Percentiles rank a stretch among this genome's conserved stretches.
These are phyloP conservation scores for Hyaloscypha variabilis DNA, from an alignment of 495 filamentous ascomycete species.

Conservation along the genomic window DNA sequence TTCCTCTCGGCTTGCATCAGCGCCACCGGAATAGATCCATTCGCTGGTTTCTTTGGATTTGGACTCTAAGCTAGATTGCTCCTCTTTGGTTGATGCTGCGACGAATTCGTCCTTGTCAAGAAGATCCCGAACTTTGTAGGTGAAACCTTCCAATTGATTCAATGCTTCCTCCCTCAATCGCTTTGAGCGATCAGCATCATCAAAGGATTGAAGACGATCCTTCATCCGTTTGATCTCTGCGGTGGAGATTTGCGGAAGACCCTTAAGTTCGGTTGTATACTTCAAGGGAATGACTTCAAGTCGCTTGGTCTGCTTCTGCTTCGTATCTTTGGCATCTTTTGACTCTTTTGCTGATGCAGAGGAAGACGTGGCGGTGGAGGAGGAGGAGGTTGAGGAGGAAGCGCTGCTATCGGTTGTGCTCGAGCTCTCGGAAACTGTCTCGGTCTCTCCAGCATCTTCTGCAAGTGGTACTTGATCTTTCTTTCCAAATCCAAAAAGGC, in stretches of 20 bases:
- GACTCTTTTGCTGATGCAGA: slow-evolving; percentile 42
- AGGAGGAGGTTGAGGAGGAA: slow-evolving; percentile 39
- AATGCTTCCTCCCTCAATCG: slow-evolving; percentile 81
- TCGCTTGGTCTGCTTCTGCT: slow-evolving; percentile 56
- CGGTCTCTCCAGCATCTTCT: slow-evolving; percentile 67
- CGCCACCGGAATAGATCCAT: slow-evolving; percentile 89
- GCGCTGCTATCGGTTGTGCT: slow-evolving; percentile 37
- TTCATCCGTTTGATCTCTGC: slow-evolving; percentile 67
- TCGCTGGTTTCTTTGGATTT: slow-evolving; percentile 71
- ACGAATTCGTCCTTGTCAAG: slow-evolving; percentile 76
- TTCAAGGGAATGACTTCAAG: slow-evolving; percentile 71
- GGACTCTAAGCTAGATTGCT: slow-evolving; percentile 62
- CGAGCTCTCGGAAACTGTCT: slow-evolving; percentile 48
- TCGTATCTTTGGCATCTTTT: slow-evolving; percentile 43
- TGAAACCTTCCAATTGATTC: slow-evolving; percentile 92
- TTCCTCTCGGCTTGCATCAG: slow-evolving; percentile 68
- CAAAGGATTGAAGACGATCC: slow-evolving; percentile 76
- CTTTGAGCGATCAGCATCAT: slow-evolving; percentile 77
- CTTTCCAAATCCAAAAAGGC: slow-evolving; percentile 87
- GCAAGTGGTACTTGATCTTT: slow-evolving; percentile 72
- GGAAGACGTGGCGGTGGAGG: slow-evolving; percentile 48
- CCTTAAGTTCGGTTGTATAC: slow-evolving; percentile 62
- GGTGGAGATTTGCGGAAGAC: slow-evolving; percentile 57
- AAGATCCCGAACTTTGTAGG: slow-evolving; percentile 84
- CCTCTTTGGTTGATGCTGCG: slow-evolving; percentile 63